Percentiles rank a stretch among this genome's conserved stretches.
Evolutionary conservation across 306 rosid genomes (phyloP).

Genomic region (Vigna nakashimae): DNA sequence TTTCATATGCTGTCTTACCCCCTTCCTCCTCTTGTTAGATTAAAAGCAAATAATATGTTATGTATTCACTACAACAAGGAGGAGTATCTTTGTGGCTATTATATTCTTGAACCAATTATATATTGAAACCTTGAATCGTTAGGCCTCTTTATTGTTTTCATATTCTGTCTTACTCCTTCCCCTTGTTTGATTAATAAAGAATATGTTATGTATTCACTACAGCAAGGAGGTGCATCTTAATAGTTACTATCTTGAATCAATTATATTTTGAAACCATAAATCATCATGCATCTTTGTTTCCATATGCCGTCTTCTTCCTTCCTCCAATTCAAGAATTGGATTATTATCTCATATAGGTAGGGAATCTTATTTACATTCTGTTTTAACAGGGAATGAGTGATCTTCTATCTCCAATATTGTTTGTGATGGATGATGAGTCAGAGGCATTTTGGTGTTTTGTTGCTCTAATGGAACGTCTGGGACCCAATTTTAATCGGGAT

Average conservation of each 20-base stretch:
- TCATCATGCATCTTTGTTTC: conserved; percentile 5
- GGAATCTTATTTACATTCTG: conserved; percentile 34
- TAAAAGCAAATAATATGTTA: conserved; percentile 27
- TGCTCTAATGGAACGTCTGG: conserved; percentile 91
- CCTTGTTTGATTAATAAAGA: conserved; percentile 27
- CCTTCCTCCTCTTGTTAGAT: conserved; percentile 9
- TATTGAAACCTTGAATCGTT: conserved; percentile 13
- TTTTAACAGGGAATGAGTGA: conserved; percentile 93
- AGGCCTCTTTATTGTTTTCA: neutral
- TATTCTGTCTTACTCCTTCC: conserved; percentile 2
- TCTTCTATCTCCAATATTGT: conserved; percentile 92
- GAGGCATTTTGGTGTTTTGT: conserved; percentile 99
- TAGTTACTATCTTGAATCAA: conserved; percentile 26
- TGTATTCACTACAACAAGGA: conserved; percentile 24
- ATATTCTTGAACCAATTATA: conserved; percentile 34
- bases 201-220: conserved; percentile 27
- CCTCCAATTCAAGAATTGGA: neutral
- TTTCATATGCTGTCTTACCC: neutral
- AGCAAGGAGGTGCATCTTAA: conserved; percentile 29
- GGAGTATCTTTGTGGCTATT: conserved; percentile 22
- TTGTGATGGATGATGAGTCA: conserved; percentile 85
- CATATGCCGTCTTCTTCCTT: conserved; percentile 2
- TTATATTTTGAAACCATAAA: conserved; percentile 20
- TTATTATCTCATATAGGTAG: conserved; percentile 20
- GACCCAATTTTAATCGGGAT: conserved; percentile 98